These are phyloP conservation scores for Kluyveromyces wickerhamii DNA, from an alignment of 805 yeast genomes.

Conservation along the genomic window DNA sequence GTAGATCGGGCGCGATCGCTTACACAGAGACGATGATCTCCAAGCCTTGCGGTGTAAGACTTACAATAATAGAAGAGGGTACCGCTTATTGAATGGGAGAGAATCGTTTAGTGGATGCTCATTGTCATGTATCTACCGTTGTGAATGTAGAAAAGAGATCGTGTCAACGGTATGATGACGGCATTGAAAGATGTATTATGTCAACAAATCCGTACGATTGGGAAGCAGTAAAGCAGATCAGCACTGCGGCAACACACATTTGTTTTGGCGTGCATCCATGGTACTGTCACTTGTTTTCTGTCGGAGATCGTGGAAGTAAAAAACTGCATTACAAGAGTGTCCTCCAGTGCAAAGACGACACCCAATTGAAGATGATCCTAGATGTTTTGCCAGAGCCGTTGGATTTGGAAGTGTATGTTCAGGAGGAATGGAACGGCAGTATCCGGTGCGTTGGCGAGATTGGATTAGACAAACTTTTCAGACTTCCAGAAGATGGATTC, in stretches of 20 bases:
- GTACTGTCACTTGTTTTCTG: constrained; percentile 62
- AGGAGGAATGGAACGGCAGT: constrained; percentile 11
- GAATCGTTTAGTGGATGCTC: constrained; percentile 29
- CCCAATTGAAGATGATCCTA: constrained; percentile 31
- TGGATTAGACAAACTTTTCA: constrained; percentile 77
- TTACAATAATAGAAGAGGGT: no score
- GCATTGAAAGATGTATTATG: constrained; percentile 34
- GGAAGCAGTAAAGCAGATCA: constrained; percentile 17
- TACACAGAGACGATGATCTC: no score
- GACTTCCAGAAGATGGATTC: constrained; percentile 56
- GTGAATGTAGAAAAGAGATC: background rate
- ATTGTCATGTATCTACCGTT: constrained; percentile 28
- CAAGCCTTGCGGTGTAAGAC: no score
- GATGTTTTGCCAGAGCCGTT: constrained; percentile 56
- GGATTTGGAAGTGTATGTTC: constrained; percentile 30
- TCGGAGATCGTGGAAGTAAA: constrained; percentile 29
- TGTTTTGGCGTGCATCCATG: constrained; percentile 87
- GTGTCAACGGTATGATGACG: background rate
- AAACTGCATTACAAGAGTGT: constrained; percentile 49
- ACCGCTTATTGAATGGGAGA: no score
- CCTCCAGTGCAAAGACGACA: constrained; percentile 32
- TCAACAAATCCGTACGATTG: constrained; percentile 35
- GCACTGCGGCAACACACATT: constrained; percentile 26
- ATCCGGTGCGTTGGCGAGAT: constrained; percentile 67
- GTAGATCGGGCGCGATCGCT: no score